These are phyloP conservation scores for Sporothrix pallida DNA, from an alignment of 2,329 filamentous ascomycete species.

Conservation along the genomic window DNA sequence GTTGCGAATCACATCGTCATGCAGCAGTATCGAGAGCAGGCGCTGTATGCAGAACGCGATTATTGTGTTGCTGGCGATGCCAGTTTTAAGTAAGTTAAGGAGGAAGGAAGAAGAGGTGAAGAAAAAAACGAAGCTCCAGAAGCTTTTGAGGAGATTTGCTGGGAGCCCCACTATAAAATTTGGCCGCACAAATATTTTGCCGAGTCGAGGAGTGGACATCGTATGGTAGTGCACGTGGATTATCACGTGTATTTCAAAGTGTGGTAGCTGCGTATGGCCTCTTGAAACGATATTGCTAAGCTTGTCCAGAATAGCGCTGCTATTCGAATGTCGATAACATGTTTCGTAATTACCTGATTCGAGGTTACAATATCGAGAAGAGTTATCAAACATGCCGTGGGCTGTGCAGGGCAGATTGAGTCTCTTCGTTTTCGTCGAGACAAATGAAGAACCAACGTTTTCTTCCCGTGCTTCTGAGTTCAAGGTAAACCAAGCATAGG, in stretches of 20 bases:
- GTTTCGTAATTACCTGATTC: no score
- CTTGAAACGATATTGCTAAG: no score
- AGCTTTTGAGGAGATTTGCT: conserved; percentile 16
- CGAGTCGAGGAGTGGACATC: background rate
- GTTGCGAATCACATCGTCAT: background rate
- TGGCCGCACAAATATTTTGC: conserved; percentile 32
- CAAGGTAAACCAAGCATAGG: no score
- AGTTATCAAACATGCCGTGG: background rate
- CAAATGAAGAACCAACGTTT: background rate
- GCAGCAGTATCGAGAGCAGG: conserved; percentile 14
- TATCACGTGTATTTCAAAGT: background rate
- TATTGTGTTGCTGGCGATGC: background rate
- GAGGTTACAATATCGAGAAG: no score
- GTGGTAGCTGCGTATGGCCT: no score
- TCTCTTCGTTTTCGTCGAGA: background rate
- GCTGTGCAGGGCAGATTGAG: conserved; percentile 8
- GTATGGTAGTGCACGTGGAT: background rate
- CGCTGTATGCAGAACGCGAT: conserved; percentile 4
- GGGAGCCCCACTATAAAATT: conserved; percentile 22
- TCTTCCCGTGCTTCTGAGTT: background rate
- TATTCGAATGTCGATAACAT: no score
- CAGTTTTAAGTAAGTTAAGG: background rate
- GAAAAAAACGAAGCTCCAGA: conserved; percentile 2
- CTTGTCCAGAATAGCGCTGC: no score
- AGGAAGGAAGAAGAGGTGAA: background rate